These are phyloP conservation scores for Jimgerdemannia lactiflua DNA, from an alignment of 192 early-diverging fungal genomes.

Conservation along the genomic window DNA sequence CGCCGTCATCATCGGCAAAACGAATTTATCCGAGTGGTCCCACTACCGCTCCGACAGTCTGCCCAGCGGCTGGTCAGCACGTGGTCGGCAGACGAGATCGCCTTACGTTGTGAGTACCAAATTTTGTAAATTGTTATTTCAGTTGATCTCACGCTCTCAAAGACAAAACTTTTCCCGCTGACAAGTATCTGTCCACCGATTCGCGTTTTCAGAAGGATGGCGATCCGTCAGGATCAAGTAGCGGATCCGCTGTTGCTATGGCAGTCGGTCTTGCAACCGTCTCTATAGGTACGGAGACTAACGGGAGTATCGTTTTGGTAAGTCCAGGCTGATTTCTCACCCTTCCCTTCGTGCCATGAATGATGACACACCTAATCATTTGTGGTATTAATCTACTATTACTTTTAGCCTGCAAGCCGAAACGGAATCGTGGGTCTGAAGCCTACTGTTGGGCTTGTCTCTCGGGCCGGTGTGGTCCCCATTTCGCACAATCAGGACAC, in stretches of 20 bases:
- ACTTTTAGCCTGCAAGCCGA: conserved; percentile 54
- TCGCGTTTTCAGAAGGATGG: too few relatives aligned
- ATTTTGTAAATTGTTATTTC: too few relatives aligned
- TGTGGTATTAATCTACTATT: too few relatives aligned
- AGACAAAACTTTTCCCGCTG: too few relatives aligned
- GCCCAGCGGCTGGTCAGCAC: conserved; percentile 31
- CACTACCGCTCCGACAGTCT: conserved; percentile 10
- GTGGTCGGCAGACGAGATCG: conserved; percentile 28
- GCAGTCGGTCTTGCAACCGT: conserved; percentile 14
- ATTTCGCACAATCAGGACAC: conserved; percentile 52
- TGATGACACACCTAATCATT: too few relatives aligned
- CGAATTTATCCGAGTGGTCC: conserved; percentile 36
- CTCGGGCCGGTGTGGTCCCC: conserved; percentile 49
- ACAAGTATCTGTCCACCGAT: too few relatives aligned
- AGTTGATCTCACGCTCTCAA: too few relatives aligned
- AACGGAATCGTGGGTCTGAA: conserved; percentile 57
- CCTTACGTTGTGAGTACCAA: conserved; percentile 8
- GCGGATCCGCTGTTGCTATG: conserved; percentile 17
- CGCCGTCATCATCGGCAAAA: conserved; percentile 30
- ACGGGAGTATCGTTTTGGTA: conserved; percentile 49
- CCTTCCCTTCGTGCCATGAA: too few relatives aligned
- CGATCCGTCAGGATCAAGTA: conserved; percentile 17
- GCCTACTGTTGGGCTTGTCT: conserved; percentile 53
- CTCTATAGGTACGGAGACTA: conserved; percentile 56
- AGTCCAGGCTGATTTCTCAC: too few relatives aligned